These are phyloP conservation scores for Podaxis sp. DNA, from an alignment of 768 basidiomycete species.

Conservation along the genomic window DNA sequence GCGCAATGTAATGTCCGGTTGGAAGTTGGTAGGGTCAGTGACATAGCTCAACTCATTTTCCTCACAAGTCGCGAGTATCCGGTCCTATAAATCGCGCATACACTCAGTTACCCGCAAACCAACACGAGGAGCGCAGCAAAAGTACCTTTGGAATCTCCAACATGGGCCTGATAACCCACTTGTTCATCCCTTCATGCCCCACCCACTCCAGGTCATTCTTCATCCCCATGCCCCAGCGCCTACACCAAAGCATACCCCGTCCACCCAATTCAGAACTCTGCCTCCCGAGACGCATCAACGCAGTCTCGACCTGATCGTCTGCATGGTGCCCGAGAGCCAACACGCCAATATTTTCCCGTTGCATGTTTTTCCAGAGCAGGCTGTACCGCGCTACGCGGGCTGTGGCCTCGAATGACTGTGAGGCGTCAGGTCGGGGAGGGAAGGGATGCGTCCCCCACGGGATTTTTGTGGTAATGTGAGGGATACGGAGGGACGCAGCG, in stretches of 20 bases:
- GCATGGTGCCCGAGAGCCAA: conserved; percentile 76
- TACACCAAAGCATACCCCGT: conserved; percentile 63
- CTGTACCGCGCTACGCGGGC: conserved; percentile 62
- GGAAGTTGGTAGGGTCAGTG: conserved; percentile 70
- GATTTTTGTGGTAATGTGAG: conserved; percentile 47
- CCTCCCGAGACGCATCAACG: conserved; percentile 64
- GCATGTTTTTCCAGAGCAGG: conserved; percentile 38
- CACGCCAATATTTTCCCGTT: conserved; percentile 30
- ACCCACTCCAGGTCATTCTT: conserved; percentile 35
- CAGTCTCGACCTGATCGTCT: conserved; percentile 85
- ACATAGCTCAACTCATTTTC: conserved; percentile 60
- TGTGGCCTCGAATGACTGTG: conserved; percentile 47
- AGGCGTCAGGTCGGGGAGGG: conserved; percentile 43
- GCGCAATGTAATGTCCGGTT: conserved; percentile 68
- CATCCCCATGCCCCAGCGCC: conserved; percentile 81
- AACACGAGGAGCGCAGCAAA: conserved; percentile 7
- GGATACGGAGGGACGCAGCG: conserved; percentile 44
- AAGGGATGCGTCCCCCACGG: conserved; percentile 59
- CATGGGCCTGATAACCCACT: conserved; percentile 74
- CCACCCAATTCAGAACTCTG: conserved; percentile 59
- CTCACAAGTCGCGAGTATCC: conserved; percentile 79
- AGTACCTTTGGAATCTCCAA: conserved; percentile 67
- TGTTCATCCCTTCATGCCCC: conserved; percentile 58
- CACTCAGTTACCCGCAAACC: background rate
- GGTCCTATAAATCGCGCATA: conserved; percentile 47